phyloP scores from a whole-genome alignment of 805 yeast species.

The Saccharomycopsis schoenii region DNA sequence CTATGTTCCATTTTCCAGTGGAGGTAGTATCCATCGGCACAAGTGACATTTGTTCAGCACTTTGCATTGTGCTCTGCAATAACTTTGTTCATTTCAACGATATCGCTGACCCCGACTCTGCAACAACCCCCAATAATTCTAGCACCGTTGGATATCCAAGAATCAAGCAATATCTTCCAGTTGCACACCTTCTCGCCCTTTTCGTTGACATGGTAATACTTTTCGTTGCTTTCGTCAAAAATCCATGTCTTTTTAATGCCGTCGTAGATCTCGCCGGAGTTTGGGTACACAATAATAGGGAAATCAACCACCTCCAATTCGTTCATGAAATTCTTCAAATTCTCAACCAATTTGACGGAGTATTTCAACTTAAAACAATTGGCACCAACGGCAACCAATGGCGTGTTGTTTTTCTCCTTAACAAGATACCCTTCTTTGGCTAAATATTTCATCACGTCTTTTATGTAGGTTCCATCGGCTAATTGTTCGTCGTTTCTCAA shows the following conservation, averaged over 20 bases:
- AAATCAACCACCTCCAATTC: conserved; percentile 10
- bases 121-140: conserved; percentile 37
- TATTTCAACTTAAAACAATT: conserved; percentile 50
- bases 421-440: neutral
- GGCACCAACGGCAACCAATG: conserved; percentile 47
- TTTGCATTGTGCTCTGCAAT: neutral
- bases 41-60: neutral
- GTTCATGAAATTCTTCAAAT: conserved; percentile 23
- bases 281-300: conserved; percentile 58
- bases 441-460: conserved; percentile 23
- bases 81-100: conserved; percentile 10
- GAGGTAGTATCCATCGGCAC: neutral
- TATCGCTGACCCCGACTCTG: conserved; percentile 31
- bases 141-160: conserved; percentile 25
- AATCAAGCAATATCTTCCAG: neutral
- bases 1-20: neutral
- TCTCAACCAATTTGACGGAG: conserved; percentile 33
- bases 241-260: conserved; percentile 36
- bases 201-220: conserved; percentile 24
- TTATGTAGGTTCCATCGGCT: conserved; percentile 42
- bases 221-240: conserved; percentile 14
- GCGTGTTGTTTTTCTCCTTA: conserved; percentile 18
- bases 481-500: conserved; percentile 29
- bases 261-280: conserved; percentile 62
- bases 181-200: conserved; percentile 15